phyloP scores from a whole-genome alignment of 768 basidiomycete species.

The Rhodotorula taiwanensis region DNA sequence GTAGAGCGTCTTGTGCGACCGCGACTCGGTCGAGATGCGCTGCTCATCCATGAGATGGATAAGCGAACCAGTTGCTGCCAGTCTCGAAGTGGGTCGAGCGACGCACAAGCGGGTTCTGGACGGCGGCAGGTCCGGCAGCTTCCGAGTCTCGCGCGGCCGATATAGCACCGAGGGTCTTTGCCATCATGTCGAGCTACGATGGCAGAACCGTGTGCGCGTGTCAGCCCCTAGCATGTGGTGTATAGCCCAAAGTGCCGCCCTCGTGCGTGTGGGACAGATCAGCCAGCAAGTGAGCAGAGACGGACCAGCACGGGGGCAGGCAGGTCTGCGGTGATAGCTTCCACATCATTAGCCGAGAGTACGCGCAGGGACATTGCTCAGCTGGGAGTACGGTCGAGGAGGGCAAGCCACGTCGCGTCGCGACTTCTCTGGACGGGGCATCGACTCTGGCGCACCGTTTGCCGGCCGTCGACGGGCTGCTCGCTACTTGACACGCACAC shows the following conservation, averaged over 20 bases:
- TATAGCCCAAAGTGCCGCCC: too few relatives aligned
- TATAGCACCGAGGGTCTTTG: slow-evolving; percentile 21
- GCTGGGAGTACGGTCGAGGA: neutral
- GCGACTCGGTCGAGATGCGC: slow-evolving; percentile 20
- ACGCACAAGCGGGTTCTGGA: slow-evolving; percentile 31
- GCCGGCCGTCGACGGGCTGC: too few relatives aligned
- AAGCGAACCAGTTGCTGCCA: too few relatives aligned
- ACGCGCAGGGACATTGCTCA: slow-evolving; percentile 15
- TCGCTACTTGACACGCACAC: too few relatives aligned
- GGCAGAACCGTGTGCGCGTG: too few relatives aligned
- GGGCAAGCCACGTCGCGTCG: too few relatives aligned
- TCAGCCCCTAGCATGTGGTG: too few relatives aligned
- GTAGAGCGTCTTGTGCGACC: slow-evolving; percentile 24
- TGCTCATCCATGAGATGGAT: neutral
- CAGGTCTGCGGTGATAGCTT: neutral
- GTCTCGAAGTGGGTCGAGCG: neutral
- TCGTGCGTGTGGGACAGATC: too few relatives aligned
- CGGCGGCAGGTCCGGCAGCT: neutral
- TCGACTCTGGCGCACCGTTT: too few relatives aligned
- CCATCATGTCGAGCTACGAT: slow-evolving; percentile 28
- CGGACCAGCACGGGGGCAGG: slow-evolving; percentile 11
- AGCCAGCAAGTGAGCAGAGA: too few relatives aligned
- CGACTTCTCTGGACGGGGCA: too few relatives aligned
- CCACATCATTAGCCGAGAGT: slow-evolving; percentile 7
- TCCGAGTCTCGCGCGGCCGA: neutral